Percentiles rank a stretch among this genome's conserved stretches.
Conservation (phyloP, 73 alveolate species). For the Tetrahymena malaccensis region DNA sequence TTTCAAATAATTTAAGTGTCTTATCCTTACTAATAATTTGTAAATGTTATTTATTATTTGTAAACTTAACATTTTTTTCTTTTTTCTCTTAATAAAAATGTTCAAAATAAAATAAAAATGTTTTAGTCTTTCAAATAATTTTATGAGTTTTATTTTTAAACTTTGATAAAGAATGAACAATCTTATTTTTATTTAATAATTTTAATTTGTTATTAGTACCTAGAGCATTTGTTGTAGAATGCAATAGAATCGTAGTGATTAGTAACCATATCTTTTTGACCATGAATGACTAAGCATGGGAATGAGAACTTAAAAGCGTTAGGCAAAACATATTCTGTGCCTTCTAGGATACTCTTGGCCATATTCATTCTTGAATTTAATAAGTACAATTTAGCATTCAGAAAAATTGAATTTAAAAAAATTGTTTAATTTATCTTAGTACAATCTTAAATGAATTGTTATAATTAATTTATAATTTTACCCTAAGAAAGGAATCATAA, state of each 20-base stretch:
- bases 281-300: conserved; percentile 49
- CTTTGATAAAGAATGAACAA: too few relatives aligned
- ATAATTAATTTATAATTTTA: neutral
- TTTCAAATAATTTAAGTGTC: conserved; percentile 26
- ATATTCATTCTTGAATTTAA: neutral
- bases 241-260: conserved; percentile 24
- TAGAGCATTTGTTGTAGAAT: conserved; percentile 42
- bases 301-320: conserved; percentile 5
- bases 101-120: too few relatives aligned
- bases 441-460: neutral
- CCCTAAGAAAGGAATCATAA: conserved; percentile 43
- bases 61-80: neutral
- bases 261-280: conserved; percentile 47
- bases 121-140: too few relatives aligned
- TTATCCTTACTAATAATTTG: conserved; percentile 3
- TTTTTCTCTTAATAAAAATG: too few relatives aligned
- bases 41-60: neutral
- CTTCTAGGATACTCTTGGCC: conserved; percentile 30
- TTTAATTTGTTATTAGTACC: too few relatives aligned
- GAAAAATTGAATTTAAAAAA: neutral
- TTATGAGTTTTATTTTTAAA: too few relatives aligned
- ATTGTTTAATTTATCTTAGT: neutral
- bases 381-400: neutral
- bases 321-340: neutral
- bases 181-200: too few relatives aligned